These are phyloP conservation scores for Allantophomopsis cytisporea DNA, from an alignment of 2,329 filamentous ascomycete species.

Conservation along the genomic window DNA sequence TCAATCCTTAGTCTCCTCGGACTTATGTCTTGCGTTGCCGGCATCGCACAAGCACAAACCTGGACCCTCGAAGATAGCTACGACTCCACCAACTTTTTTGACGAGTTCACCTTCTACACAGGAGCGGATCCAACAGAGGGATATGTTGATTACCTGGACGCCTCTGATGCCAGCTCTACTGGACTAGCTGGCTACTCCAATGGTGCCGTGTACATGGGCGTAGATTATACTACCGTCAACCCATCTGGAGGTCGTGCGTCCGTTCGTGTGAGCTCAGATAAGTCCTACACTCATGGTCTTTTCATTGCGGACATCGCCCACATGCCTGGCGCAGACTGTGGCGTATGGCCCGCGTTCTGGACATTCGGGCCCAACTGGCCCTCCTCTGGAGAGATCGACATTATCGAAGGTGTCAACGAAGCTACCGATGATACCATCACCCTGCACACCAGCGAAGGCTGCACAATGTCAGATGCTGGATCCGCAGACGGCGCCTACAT, in stretches of 20 bases:
- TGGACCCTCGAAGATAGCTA: constrained; percentile 30
- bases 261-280: constrained; percentile 48
- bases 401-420: constrained; percentile 64
- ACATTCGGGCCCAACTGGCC: constrained; percentile 55
- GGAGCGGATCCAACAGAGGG: constrained; percentile 58
- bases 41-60: constrained; percentile 10
- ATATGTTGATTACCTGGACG: constrained; percentile 56
- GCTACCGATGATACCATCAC: constrained; percentile 46
- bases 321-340: constrained; percentile 43
- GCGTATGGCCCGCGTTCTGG: constrained; percentile 46
- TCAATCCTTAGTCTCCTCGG: constrained; percentile 12
- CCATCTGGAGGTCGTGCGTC: constrained; percentile 50
- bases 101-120: constrained; percentile 39
- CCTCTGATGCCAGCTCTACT: constrained; percentile 38
- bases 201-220: constrained; percentile 51
- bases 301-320: constrained; percentile 44
- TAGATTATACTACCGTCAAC: constrained; percentile 45
- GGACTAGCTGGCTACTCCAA: constrained; percentile 29
- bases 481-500: constrained; percentile 30
- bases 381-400: constrained; percentile 59
- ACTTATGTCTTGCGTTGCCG: constrained; percentile 14
- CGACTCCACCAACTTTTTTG: constrained; percentile 27
- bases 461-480: constrained; percentile 37
- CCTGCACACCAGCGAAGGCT: constrained; percentile 51
- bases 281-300: constrained; percentile 38